Evolutionary conservation across 257 asterid species (phyloP).

Genomic region (Gardenia jasminoides): DNA sequence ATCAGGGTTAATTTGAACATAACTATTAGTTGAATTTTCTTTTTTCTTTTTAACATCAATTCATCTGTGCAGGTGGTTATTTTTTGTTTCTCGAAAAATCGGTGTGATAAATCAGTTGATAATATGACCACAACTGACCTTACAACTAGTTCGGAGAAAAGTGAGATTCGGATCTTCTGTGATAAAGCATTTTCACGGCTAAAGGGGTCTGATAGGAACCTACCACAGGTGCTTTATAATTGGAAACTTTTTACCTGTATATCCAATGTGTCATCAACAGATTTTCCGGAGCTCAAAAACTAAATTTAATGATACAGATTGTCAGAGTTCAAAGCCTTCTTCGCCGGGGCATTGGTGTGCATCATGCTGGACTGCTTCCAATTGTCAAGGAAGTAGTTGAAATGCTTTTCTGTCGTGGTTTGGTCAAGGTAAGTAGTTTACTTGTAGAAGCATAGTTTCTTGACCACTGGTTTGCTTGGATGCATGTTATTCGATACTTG

Average conservation of each 20-base stretch:
- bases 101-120: constrained; percentile 92
- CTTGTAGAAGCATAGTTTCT: background rate
- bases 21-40: constrained; percentile 7
- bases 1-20: background rate
- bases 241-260: constrained; percentile 13
- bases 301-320: constrained; percentile 50
- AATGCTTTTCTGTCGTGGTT: constrained; percentile 99
- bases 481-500: background rate
- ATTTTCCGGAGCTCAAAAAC: constrained; percentile 9
- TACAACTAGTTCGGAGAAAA: constrained; percentile 89
- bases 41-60: constrained; percentile 9
- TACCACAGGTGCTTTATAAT: constrained; percentile 75
- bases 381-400: constrained; percentile 99
- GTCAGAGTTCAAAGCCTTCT: constrained; percentile 94
- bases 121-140: constrained; percentile 87
- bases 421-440: constrained; percentile 62
- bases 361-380: constrained; percentile 98
- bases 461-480: background rate
- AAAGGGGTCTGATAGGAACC: constrained; percentile 93
- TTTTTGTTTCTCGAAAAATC: constrained; percentile 92
- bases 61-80: constrained; percentile 71
- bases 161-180: constrained; percentile 92
- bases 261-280: background rate
- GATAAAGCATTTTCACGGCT: constrained; percentile 96
- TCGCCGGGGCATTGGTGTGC: constrained; percentile 90